phyloP scores from a whole-genome alignment of 306 rosid species.

The Mimosa bimucronata region DNA sequence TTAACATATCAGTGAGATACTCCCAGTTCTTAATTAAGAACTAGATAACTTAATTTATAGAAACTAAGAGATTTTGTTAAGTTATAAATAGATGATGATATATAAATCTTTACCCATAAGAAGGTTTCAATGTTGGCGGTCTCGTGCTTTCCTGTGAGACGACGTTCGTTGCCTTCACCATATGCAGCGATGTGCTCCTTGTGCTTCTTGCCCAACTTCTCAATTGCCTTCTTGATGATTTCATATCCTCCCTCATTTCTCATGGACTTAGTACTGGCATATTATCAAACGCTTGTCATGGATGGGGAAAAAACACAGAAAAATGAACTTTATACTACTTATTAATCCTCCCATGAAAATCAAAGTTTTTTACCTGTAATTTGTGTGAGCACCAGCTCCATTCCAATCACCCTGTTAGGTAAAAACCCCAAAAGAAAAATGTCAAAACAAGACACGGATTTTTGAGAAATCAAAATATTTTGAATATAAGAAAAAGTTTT shows the following conservation, averaged over 20 bases:
- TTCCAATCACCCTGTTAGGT: constrained; percentile 86
- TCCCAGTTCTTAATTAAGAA: too few species aligned
- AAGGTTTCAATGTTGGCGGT: constrained; percentile 80
- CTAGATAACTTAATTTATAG: too few species aligned
- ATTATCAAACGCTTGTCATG: not conserved
- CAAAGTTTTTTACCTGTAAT: constrained; percentile 73
- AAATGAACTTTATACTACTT: not conserved
- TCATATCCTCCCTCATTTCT: constrained; percentile 77
- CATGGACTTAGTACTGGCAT: constrained; percentile 81
- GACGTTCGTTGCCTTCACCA: constrained; percentile 95
- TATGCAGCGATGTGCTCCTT: constrained; percentile 86
- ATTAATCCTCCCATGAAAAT: not conserved
- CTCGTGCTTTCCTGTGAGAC: constrained; percentile 84
- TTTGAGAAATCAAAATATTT: not conserved
- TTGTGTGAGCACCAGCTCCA: constrained; percentile 97
- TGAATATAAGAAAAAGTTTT: not conserved
- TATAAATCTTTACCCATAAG: constrained; percentile 63
- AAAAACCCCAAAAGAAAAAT: not conserved
- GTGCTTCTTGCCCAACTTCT: constrained; percentile 73
- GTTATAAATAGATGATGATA: too few species aligned
- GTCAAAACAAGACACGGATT: not conserved
- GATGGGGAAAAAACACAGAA: not conserved
- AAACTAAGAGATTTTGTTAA: too few species aligned
- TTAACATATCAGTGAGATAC: not conserved
- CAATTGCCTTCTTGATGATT: constrained; percentile 74